phyloP scores from a whole-genome alignment of 208 protist genomes.

The Polymyxa betae region DNA sequence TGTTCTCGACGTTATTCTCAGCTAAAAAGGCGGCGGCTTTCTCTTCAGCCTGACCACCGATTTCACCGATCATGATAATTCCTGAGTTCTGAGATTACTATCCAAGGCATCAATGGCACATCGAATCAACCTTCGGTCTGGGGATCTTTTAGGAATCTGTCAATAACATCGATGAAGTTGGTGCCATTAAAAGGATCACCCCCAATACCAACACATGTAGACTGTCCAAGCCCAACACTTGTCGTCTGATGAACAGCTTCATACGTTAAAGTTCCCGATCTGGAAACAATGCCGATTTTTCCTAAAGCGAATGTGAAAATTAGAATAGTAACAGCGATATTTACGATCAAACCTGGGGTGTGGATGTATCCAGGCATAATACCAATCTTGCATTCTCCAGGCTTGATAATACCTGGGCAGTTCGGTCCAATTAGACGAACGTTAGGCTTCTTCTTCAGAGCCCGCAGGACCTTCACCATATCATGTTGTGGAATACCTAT shows the following conservation, averaged over 20 bases:
- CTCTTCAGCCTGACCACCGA: conserved; percentile 96
- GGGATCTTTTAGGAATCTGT: conserved; percentile 93
- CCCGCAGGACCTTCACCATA: conserved; percentile 80
- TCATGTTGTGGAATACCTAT: conserved; percentile 62
- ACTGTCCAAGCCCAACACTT: conserved; percentile 83
- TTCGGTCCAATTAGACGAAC: conserved; percentile 94
- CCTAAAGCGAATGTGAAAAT: background rate
- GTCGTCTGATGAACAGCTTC: conserved; percentile 98
- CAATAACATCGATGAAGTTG: conserved; percentile 97
- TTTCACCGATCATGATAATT: conserved; percentile 87
- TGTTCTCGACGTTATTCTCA: conserved; percentile 76
- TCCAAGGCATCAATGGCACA: background rate
- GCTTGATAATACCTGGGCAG: conserved; percentile 89
- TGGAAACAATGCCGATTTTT: conserved; percentile 97
- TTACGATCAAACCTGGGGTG: conserved; percentile 77
- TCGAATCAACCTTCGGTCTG: conserved; percentile 90
- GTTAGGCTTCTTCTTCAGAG: conserved; percentile 37
- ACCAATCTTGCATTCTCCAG: conserved; percentile 98
- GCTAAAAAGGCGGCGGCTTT: conserved; percentile 94
- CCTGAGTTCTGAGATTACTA: background rate
- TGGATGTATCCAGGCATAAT: conserved; percentile 99
- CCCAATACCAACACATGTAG: conserved; percentile 69
- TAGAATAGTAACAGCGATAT: background rate
- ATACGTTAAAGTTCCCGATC: conserved; percentile 98
- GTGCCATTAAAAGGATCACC: conserved; percentile 98